A percentile compares a stretch with the other conserved stretches of the same genome.
These are phyloP conservation scores for Syncephalis fuscata DNA, from an alignment of 371 early-diverging fungal species.

Conservation along the genomic window DNA sequence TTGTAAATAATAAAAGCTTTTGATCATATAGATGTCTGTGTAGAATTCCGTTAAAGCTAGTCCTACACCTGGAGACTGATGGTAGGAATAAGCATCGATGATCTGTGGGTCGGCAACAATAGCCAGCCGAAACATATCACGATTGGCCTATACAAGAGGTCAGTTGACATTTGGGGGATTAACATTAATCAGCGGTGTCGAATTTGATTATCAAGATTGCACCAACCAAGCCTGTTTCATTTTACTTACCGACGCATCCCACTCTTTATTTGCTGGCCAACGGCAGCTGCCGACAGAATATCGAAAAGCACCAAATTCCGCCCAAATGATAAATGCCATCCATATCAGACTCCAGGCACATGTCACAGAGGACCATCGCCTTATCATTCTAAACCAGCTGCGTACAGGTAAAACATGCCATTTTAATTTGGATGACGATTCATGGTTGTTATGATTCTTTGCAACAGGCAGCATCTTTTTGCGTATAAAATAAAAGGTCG, in stretches of 20 bases:
- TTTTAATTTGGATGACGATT: too few relatives aligned
- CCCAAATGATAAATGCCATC: too few relatives aligned
- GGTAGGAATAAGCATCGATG: slow-evolving; percentile 75
- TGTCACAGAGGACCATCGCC: too few relatives aligned
- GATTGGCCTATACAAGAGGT: background rate
- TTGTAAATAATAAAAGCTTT: slow-evolving; percentile 48
- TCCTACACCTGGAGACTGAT: slow-evolving; percentile 14
- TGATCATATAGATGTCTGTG: slow-evolving; percentile 66
- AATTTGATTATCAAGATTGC: too few relatives aligned
- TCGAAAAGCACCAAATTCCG: background rate
- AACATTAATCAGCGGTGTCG: too few relatives aligned
- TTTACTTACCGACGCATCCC: slow-evolving; percentile 1
- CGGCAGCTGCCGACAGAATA: slow-evolving; percentile 2
- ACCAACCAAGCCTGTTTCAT: background rate
- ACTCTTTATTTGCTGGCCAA: slow-evolving; percentile 4
- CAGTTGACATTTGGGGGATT: too few relatives aligned
- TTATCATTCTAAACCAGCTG: too few relatives aligned
- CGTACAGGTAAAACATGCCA: too few relatives aligned
- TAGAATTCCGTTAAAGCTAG: slow-evolving; percentile 48
- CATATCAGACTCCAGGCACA: too few relatives aligned
- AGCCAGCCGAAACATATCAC: slow-evolving; percentile 13
- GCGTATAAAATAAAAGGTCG: too few relatives aligned
- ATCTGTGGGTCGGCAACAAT: slow-evolving; percentile 86
- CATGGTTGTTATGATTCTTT: too few relatives aligned
- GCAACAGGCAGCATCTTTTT: too few relatives aligned